Conservation (phyloP, 306 rosid species). For the Corylus heterophylla region DNA sequence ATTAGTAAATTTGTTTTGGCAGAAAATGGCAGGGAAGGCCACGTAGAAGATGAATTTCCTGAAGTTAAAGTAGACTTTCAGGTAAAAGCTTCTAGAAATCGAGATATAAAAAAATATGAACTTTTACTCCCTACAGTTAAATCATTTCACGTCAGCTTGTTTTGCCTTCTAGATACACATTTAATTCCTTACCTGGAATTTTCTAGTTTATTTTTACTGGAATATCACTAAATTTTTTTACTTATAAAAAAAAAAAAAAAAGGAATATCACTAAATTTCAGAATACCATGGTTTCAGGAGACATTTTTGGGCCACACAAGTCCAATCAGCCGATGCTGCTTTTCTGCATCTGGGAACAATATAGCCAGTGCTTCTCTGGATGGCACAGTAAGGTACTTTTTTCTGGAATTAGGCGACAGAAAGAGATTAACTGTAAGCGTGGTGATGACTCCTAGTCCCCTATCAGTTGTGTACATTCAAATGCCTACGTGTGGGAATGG, state of each 20-base stretch:
- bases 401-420: constrained; percentile 4
- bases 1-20: constrained; percentile 38
- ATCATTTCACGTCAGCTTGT: background rate
- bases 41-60: constrained; percentile 69
- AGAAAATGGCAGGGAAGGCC: constrained; percentile 60
- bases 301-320: constrained; percentile 96
- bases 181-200: constrained; percentile 2
- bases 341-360: constrained; percentile 91
- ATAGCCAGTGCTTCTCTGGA: constrained; percentile 96
- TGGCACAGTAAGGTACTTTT: constrained; percentile 86
- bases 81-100: constrained; percentile 42
- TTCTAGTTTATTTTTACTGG: constrained; percentile 25
- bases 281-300: constrained; percentile 62
- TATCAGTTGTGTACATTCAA: constrained; percentile 16
- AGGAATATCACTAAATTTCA: constrained; percentile 18
- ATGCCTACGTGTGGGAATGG: constrained; percentile 8
- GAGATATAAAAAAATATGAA: constrained; percentile 2
- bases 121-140: background rate
- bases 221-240: constrained; percentile 31
- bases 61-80: constrained; percentile 89
- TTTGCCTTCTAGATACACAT: background rate
- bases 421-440: background rate
- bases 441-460: constrained; percentile 17
- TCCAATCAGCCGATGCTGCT: constrained; percentile 87
- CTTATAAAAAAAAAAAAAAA: too few relatives aligned